phyloP scores from a whole-genome alignment of 257 asterid genomes.

The Penstemon newberryi region DNA sequence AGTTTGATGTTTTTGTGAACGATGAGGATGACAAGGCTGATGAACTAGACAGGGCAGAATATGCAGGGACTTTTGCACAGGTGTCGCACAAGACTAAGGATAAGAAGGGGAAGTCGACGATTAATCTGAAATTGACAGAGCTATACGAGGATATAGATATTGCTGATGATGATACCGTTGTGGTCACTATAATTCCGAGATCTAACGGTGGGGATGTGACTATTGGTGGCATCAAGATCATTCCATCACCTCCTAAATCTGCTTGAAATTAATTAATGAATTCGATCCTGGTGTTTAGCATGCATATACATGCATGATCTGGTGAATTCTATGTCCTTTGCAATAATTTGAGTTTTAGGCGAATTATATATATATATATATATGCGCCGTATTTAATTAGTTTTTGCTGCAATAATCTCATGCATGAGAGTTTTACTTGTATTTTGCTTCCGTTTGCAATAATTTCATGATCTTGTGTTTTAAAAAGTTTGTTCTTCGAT shows the following conservation, averaged over 20 bases:
- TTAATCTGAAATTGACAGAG: constrained; percentile 30
- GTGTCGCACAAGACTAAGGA: constrained; percentile 42
- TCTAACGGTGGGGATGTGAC: constrained; percentile 34
- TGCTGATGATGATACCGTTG: constrained; percentile 34
- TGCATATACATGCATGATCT: too few species aligned
- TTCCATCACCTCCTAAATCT: constrained; percentile 18
- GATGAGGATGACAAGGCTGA: constrained; percentile 44
- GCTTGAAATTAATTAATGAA: too few species aligned
- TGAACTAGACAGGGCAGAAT: constrained; percentile 46
- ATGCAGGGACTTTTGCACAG: constrained; percentile 48
- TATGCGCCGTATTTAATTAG: too few species aligned
- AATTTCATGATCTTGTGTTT: too few species aligned
- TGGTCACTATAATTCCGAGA: constrained; percentile 42
- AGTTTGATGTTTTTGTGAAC: constrained; percentile 53
- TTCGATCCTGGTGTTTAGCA: too few species aligned
- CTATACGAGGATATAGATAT: constrained; percentile 40
- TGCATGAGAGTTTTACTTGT: too few species aligned
- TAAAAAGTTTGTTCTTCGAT: too few species aligned
- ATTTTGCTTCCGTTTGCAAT: too few species aligned
- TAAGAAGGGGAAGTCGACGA: constrained; percentile 18
- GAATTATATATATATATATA: too few species aligned
- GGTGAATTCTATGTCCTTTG: too few species aligned
- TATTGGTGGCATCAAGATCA: constrained; percentile 50
- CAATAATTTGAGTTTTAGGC: too few species aligned
- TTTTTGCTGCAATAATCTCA: too few species aligned